Conservation (phyloP, 148 eudicot species). For the Rhododendron henanense region DNA sequence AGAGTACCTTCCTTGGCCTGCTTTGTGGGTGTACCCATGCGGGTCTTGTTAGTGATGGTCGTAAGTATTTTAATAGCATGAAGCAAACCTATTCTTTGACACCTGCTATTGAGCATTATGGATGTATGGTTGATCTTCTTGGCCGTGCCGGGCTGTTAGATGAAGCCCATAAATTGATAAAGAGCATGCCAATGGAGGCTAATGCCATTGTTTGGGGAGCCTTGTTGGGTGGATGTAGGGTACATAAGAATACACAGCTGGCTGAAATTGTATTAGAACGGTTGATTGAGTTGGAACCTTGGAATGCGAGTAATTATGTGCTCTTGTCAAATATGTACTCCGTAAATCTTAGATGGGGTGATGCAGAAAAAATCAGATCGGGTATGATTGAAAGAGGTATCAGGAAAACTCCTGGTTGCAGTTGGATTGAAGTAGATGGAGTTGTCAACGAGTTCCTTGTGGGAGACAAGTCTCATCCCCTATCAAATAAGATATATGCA, state of each 20-base stretch:
- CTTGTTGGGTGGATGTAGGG: constrained; percentile 14
- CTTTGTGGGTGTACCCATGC: constrained; percentile 15
- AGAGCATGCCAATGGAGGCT: constrained; percentile 9
- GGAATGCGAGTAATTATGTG: constrained; percentile 12
- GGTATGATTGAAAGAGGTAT: constrained; percentile 5
- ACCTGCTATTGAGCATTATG: constrained; percentile 13
- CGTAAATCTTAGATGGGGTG: background rate
- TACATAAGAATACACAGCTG: constrained; percentile 1
- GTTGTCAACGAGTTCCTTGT: constrained; percentile 11
- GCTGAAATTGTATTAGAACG: constrained; percentile 1
- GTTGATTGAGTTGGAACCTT: constrained; percentile 13
- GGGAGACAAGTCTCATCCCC: constrained; percentile 14
- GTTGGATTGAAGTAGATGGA: constrained; percentile 12
- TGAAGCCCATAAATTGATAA: constrained; percentile 7
- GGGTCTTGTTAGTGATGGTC: constrained; percentile 9
- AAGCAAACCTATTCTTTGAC: constrained; percentile 9
- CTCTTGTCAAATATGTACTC: constrained; percentile 11
- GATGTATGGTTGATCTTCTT: constrained; percentile 15
- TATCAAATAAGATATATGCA: constrained; percentile 9
- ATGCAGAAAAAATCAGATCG: constrained; percentile 6
- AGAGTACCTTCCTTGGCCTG: constrained; percentile 6
- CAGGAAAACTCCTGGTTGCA: constrained; percentile 6
- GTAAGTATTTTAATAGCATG: constrained; percentile 8
- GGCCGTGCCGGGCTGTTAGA: constrained; percentile 15
- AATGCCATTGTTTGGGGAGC: constrained; percentile 17